Evolutionary conservation across 2,329 filamentous ascomycete species (phyloP), one percentile per base, ranked within the genome.

Genomic region (Chaetothyriales sp.): DNA sequence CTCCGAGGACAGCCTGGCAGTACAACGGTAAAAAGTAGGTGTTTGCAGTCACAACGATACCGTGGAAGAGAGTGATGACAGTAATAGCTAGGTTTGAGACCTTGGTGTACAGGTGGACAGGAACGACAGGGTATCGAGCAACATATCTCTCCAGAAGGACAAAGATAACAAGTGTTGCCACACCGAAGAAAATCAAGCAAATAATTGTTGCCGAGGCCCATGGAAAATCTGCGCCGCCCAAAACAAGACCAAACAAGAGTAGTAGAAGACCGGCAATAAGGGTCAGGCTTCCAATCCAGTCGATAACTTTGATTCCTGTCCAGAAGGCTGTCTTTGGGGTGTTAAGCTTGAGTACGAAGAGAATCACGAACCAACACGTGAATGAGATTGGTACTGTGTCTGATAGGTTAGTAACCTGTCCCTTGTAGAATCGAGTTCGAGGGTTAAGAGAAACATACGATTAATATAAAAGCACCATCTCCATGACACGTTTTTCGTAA

Each of bases 161-260:
- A 66, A 94, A 94, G 40, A 88, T 56, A 8, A 56, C 75, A 50
- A 83, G 73, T 5, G 75, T 73, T 19, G 84, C 52, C 20, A 78
- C 63, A 18, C 87, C 86, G 58, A 89, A 87, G 47, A 90, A 69
- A 57, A 94, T 74, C 22, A 94, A 74, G 61, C 84, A 88, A 60
- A 94, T 76, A 33, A 89, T 84, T 0, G 78, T 82, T 1, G 83
- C 73, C 0, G 84, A 89, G 50, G 69, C 68, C 88, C 87, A 94
- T 1, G 88, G 83, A 56, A 78, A 79, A 20, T 74, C 73, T 50
- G 87, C 77, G 46, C 87, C 88, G 51, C 88, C 89, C 55, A 40
- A n/a, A 63, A 94, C 83, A 9, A 95, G 77, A 0, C 87, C 89
- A 43, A 94, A 80, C 2, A 94, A 77, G 58, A 94, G 75, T 85